Conservation (phyloP, 2,329 filamentous ascomycete genomes). For the Colletotrichum horii region DNA sequence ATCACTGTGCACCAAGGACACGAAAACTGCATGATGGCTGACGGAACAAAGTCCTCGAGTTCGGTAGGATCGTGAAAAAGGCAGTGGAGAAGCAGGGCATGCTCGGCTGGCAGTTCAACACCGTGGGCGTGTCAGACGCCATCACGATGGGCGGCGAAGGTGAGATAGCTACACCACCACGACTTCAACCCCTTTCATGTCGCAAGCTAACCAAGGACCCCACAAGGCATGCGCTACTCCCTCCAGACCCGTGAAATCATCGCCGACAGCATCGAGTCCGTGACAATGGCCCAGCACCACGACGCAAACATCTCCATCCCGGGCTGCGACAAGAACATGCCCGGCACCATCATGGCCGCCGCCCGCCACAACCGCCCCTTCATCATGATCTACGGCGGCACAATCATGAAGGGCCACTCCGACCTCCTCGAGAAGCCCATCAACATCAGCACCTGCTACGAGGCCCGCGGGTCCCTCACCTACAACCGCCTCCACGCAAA, state of each 20-base stretch:
- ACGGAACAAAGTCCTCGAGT: constrained; percentile 70
- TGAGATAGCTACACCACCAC: constrained; percentile 33
- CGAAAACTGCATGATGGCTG: neutral
- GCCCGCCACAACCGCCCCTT: constrained; percentile 90
- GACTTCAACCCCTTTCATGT: neutral
- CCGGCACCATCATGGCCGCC: constrained; percentile 88
- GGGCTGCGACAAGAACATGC: constrained; percentile 98
- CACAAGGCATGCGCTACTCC: constrained; percentile 86
- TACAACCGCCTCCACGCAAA: constrained; percentile 80
- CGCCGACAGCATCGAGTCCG: constrained; percentile 91
- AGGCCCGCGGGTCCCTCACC: constrained; percentile 81
- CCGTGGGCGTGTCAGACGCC: constrained; percentile 85
- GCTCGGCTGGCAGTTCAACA: constrained; percentile 95
- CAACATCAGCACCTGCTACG: constrained; percentile 89
- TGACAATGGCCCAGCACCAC: constrained; percentile 90
- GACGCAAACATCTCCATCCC: constrained; percentile 94
- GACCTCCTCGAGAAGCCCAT: constrained; percentile 76
- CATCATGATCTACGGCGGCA: constrained; percentile 94
- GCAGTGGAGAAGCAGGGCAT: constrained; percentile 82
- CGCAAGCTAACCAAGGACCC: neutral
- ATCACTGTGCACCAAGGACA: neutral
- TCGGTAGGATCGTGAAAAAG: constrained; percentile 87
- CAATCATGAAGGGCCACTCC: constrained; percentile 87
- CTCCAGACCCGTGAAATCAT: constrained; percentile 91
- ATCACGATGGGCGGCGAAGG: constrained; percentile 96